Evolutionary conservation across 1,284 basidiomycete species (phyloP), one percentile per base, ranked within the genome.

Genomic region (Cystobasidium pallidum): DNA sequence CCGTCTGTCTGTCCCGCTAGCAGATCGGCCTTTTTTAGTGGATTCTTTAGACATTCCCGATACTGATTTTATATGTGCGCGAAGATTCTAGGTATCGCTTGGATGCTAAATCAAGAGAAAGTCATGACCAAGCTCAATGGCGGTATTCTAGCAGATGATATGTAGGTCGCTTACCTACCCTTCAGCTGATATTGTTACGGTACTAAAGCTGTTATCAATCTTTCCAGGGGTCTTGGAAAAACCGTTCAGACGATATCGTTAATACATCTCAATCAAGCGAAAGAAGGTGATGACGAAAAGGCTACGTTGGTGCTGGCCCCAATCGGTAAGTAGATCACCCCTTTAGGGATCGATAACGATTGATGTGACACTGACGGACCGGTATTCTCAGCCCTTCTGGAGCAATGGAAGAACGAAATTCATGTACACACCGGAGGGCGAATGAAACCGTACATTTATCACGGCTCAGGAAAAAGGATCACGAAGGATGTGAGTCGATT

Each of bases 241-340:
- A 99, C 95, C 0, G 97, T 99, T 74, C 96, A 99, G 80, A 94
- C 95, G 77, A 94, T 99, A 64, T 87, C 93, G 1, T 85, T 99
- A 36, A 85, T 99, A 47, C 87, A 94, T 1, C 88, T 89, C 0
- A 90, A 92, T 79, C 82, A 49, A 21, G 49, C 62, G 13, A 47
- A 65, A 28, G 32, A 34, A 51, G 70, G 36, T 28, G 41, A 63
- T 21, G 45, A 49, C 21, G 67, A 70, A 21, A 79, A 82, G 2
- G 90, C 91, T 0, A 98, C 94, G 1, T 83, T 99, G 0, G 91
- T 99, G 49, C 89, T 98, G 21, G 94, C 92, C 19, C 95, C 95
- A 0, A 91, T 95, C n/a, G 94, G 67, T 70, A 45, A 21, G 67
- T 51, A 49, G n/a, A 32, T 3, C 3, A 21, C 3, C 15, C 21